These are phyloP conservation scores for Fusarium paranaense DNA, from an alignment of 2,329 filamentous ascomycete genomes.

Conservation along the genomic window DNA sequence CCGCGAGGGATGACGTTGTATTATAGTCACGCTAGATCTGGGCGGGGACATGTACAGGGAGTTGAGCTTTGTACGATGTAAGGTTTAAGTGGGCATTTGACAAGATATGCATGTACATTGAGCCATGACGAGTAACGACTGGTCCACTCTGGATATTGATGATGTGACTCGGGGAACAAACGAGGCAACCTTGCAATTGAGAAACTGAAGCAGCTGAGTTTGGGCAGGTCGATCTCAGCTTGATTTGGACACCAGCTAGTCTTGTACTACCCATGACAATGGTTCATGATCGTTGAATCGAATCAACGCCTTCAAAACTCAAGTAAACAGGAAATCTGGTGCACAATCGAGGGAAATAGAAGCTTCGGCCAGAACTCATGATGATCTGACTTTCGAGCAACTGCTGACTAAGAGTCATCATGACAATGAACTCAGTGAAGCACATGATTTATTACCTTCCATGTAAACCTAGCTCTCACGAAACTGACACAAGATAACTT, in stretches of 20 bases:
- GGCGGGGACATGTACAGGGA: conserved; percentile 38
- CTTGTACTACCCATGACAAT: background rate
- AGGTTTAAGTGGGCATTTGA: conserved; percentile 35
- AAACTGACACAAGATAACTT: background rate
- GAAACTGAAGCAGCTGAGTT: background rate
- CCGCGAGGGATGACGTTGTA: conserved; percentile 35
- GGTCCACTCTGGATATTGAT: background rate
- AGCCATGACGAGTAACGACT: conserved; percentile 8
- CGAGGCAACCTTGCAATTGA: background rate
- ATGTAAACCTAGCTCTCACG: background rate
- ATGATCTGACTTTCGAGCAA: background rate
- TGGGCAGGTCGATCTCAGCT: background rate
- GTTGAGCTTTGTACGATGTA: conserved; percentile 42
- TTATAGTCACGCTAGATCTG: conserved; percentile 39
- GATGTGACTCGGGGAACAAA: background rate
- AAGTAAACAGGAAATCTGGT: background rate
- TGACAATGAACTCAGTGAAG: conserved; percentile 15
- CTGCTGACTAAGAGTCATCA: conserved; percentile 35
- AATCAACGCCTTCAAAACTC: background rate
- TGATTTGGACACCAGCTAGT: background rate
- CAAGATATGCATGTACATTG: conserved; percentile 38
- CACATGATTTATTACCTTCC: conserved; percentile 12
- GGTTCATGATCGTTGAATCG: background rate
- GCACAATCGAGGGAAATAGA: background rate
- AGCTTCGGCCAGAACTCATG: conserved; percentile 8